Base-by-base conservation (phyloP, 345 rosid genomes). In the Lepidium aucheri region DNA sequence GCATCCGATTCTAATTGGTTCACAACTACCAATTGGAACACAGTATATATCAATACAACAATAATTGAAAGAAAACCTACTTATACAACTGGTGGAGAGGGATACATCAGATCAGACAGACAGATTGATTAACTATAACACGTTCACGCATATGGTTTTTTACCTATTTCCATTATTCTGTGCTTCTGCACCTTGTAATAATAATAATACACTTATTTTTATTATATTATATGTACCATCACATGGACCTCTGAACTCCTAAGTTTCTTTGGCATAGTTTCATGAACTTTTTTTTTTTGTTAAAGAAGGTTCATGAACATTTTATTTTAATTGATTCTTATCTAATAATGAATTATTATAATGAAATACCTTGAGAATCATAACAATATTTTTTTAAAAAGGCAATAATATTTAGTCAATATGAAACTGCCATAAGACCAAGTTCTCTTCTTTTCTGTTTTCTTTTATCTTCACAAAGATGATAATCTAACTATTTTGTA, bases 101-200 rank as follows among this genome's bases (percentile, higher is more conserved):
- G 24, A 56, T 24, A 16, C 53, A 56, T 11, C 10, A 45, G 56
- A 45, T 26, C 30, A 57, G 56, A 67, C 64, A 20, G 17, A 42
- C 14, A 22, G 14, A 9, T 8, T 14, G 6, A 57, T 33, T 46
- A 35, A 56, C 30, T 24, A 38, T 28, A 49, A 9, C 73, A 58
- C n/a, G 73, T 47, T 58, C 73, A 68, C 33, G 65, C 65, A 58
- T 58, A 68, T 68, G 65, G 30, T 57, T 13, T 36, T 26, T 46
- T 56, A 36, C 40, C 56, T 38, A 35, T 56, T 18, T 58, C 33
- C 49, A 58, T 52, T 7, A 8, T 40, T 47, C 0, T 56, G 50
- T 26, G 45, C n/a, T 32, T 46, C 40, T 46, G 39, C 46, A 22
- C 8, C 32, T 20, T 44, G 16, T 54, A 39, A 40, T 18, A 44